Evolutionary conservation across 768 basidiomycete species (phyloP).

Genomic region (Calocera cornea): DNA sequence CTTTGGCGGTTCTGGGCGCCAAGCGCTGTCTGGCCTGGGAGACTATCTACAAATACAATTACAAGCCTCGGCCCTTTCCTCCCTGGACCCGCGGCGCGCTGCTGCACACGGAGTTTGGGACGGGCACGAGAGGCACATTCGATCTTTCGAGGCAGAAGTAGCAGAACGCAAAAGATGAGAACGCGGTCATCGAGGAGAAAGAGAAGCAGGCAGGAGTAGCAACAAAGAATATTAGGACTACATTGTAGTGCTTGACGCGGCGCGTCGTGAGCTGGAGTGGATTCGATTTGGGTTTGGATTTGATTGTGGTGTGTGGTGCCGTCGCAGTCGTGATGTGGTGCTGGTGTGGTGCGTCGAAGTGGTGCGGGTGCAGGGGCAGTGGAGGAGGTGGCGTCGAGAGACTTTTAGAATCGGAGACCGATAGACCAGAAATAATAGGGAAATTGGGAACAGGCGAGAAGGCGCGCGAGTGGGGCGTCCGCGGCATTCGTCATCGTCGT

Average conservation of each 20-base stretch:
- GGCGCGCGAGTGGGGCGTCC: not conserved
- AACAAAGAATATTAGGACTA: not conserved
- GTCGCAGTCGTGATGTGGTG: not conserved
- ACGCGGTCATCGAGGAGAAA: not conserved
- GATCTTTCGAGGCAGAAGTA: too few species aligned
- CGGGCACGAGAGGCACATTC: too few species aligned
- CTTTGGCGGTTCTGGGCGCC: not conserved
- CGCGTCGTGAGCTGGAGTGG: too few species aligned
- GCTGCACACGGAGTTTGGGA: too few species aligned
- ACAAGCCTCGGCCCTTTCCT: too few species aligned
- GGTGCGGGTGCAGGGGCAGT: not conserved
- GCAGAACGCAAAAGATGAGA: not conserved
- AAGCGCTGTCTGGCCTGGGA: too few species aligned
- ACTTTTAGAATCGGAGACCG: not conserved
- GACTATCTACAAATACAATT: not conserved
- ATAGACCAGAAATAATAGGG: not conserved
- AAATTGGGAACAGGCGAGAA: not conserved
- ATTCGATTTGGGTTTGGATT: too few species aligned
- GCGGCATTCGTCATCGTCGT: not conserved
- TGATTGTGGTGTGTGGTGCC: too few species aligned
- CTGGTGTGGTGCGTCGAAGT: not conserved
- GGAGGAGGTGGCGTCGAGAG: not conserved
- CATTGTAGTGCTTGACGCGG: not conserved
- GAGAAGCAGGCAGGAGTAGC: not conserved
- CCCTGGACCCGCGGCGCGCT: too few species aligned